phyloP scores from a whole-genome alignment of 2,329 filamentous ascomycete genomes.

The Botrytis fragariae region DNA sequence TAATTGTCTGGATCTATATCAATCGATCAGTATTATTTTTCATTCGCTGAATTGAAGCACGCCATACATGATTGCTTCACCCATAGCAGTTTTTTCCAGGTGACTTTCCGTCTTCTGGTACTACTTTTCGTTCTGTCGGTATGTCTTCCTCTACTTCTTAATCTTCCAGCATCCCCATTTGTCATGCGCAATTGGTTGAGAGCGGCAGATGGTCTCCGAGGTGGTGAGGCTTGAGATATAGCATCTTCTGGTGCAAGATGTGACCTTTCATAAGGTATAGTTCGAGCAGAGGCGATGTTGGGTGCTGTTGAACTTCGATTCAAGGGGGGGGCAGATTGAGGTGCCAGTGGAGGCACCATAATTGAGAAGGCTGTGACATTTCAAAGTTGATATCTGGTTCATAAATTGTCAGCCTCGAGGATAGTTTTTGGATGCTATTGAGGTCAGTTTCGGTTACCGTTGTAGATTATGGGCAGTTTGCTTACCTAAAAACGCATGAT shows the following conservation, averaged over 20 bases:
- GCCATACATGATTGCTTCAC: constrained; percentile 86
- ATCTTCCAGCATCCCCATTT: constrained; percentile 28
- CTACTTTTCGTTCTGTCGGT: constrained; percentile 47
- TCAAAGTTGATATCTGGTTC: neutral
- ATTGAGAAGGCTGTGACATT: constrained; percentile 18
- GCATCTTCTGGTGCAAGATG: constrained; percentile 84
- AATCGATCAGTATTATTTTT: constrained; percentile 26
- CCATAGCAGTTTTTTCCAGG: constrained; percentile 97
- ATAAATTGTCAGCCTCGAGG: constrained; percentile 17
- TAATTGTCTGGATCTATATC: constrained; percentile 93
- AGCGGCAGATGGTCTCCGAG: constrained; percentile 47
- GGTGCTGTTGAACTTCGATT: constrained; percentile 33
- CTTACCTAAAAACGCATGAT: neutral
- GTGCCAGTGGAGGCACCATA: constrained; percentile 34
- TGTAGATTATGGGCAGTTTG: neutral
- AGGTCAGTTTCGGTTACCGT: neutral
- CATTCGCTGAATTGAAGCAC: neutral
- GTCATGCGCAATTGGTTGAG: constrained; percentile 40
- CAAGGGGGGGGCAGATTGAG: constrained; percentile 30
- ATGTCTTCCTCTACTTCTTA: constrained; percentile 30
- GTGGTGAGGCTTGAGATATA: constrained; percentile 62
- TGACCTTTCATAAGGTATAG: constrained; percentile 50
- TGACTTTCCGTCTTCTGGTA: constrained; percentile 61
- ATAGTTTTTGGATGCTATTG: constrained; percentile 8
- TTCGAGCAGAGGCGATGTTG: constrained; percentile 13